Base-by-base conservation (phyloP, 768 basidiomycete genomes). In the Boletus vinaceobasis region DNA sequence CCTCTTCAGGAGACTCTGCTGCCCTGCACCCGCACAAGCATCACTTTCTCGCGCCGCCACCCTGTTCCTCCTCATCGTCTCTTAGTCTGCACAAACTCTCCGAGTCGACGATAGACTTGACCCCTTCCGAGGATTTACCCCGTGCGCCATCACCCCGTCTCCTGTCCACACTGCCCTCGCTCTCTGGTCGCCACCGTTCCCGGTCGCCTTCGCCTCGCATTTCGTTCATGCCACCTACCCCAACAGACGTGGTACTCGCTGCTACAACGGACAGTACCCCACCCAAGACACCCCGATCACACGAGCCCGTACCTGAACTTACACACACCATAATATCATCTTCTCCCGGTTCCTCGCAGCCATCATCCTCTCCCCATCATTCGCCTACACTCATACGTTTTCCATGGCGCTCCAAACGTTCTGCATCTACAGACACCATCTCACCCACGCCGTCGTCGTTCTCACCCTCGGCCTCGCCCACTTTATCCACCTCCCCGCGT, bases 51-150 rank as follows among this genome's bases (percentile, higher is more conserved):
- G 56, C 51, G 1, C 68, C 70, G 1, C 68, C 69, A 6, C 38
- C 50, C 1, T 53, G 43, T 43, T 49, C 60, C 0, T 70, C 70
- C 1, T 63, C 68, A 0, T 71, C 68, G 3, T 68, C 62, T 3
- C 59, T 72, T 3, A 66, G 64, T 39, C 44, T 70, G 1, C 66
- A 60, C 8, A 60, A 38, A 35, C 38, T 56, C 4, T 45, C 48
- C 9, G 67, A 53, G 29, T 65, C 55, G n/a, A 52, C 15, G 11
- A n/a, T 42, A 2, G 53, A 60, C 19, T 31, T 61, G 42, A 27
- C 47, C 31, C 33, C 45, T 6, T 10, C 17, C 1, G 64, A 61
- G 14, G 54, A 52, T 29, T 19, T 33, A 7, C 53, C 58, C 0
- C 61, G 60, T 27, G 51, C 48, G 4, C 54, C 70, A 7, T 70